phyloP scores from a whole-genome alignment of 257 asterid species.

The Capsicum baccatum region DNA sequence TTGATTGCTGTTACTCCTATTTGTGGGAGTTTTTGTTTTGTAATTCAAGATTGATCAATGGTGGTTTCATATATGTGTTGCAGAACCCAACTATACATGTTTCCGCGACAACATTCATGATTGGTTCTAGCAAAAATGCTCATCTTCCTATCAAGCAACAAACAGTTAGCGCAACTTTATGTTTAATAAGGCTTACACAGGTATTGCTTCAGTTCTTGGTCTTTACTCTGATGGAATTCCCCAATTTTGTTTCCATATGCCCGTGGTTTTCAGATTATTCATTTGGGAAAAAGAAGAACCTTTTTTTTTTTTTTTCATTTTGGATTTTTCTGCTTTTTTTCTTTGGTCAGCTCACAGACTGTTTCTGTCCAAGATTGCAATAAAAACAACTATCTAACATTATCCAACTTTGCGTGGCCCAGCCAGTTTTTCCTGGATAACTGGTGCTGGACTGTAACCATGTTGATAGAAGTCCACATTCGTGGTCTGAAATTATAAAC shows the following conservation, averaged over 20 bases:
- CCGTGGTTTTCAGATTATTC: background rate
- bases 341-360: background rate
- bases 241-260: background rate
- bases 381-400: background rate
- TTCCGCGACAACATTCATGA: constrained; percentile 56
- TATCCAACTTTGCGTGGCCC: constrained; percentile 2
- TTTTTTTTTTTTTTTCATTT: background rate
- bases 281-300: background rate
- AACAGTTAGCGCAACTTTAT: constrained; percentile 51
- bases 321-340: constrained; percentile 12
- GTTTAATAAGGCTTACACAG: constrained; percentile 65
- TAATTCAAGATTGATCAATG: background rate
- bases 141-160: constrained; percentile 70
- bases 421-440: background rate
- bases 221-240: background rate
- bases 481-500: background rate
- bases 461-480: background rate
- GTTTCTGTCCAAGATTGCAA: constrained; percentile 20
- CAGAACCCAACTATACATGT: constrained; percentile 70
- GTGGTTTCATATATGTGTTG: constrained; percentile 35
- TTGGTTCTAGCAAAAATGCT: constrained; percentile 72
- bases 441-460: constrained; percentile 21
- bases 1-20: background rate
- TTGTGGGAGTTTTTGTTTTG: background rate
- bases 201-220: constrained; percentile 40